Base-by-base conservation (phyloP, 2,329 filamentous ascomycete genomes). In the Trichoderma sp. region DNA sequence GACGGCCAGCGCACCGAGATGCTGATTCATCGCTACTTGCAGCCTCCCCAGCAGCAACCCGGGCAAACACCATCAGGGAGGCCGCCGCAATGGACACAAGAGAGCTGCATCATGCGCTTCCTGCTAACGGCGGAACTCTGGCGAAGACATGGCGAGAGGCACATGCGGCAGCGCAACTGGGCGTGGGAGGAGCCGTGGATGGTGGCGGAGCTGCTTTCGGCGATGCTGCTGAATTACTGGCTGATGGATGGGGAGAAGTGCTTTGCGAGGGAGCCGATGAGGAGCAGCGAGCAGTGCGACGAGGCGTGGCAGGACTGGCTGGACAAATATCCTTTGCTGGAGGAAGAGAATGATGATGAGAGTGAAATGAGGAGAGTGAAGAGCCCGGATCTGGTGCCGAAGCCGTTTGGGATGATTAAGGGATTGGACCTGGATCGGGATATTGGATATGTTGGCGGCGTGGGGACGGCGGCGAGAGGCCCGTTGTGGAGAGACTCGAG, bases 301-400 rank as follows among this genome's bases (percentile, higher is more conserved):
- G 53, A 64, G 13, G 55, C 74, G 7, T 80, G 78, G 78, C 72
- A 76, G 14, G 43, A 69, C n/a, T 80, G 77, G 78, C 21, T 77
- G 53, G 68, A 72, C 1, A 69, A 71, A 62, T 77, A 75, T 49
- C 74, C 74, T 27, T 16, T 72, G 5, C 19, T 68, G 29, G 27
- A 31, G 0, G 64, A 70, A 19, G 31, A 40, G 47, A 62, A 60
- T 11, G 33, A 64, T 2, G 59, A 70, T 10, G 71, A 27, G 13
- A n/a, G 33, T 2, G 33, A 33, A 10, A 33, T 14, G 24, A 65
- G 16, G 29, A 37, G 14, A 19, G 24, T 16, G 33, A 43, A 27
- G 40, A 67, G 64, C 0, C 64, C 71, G 4, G 21, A 61, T 14
- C 73, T 77, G 60, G 64, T 73, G 33, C 52, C 63, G 2, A 70